Base-by-base conservation (phyloP, 2,329 filamentous ascomycete genomes). In the Clonostachys sp. region DNA sequence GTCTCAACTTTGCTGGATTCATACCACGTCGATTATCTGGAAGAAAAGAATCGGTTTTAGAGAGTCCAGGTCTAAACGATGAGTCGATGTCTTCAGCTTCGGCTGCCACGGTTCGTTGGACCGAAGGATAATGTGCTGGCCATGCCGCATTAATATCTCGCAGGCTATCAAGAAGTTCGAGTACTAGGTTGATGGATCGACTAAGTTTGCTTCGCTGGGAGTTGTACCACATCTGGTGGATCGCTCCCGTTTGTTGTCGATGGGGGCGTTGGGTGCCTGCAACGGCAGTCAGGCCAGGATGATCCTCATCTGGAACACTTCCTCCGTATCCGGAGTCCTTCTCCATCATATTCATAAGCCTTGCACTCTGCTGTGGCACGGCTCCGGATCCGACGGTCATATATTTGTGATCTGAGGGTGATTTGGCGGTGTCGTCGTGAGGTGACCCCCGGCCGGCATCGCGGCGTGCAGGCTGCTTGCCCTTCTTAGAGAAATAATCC, bases 191-290 rank as follows among this genome's bases (percentile, higher is more conserved):
- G 61, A 99, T 96, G 13, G 91, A 87, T 50, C 91, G 86, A 41
- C 83, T 89, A n/a, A 99, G 81, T 34, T 88, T 83, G 6, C 85
- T 88, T 50, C 91, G 84, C 64, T 97, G 96, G 59, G 90, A 83
- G 66, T 97, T 97, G 71, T 96, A 96, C 76, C 89, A 89, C 54
- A 97, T 79, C 70, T 97, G 94, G 61, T 95, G 87, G 44, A 96
- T 83, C 66, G 95, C 89, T 61, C 86, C 88, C 36, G 89, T 86
- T 55, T 92, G 82, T 41, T 68, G 66, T 12, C 60, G 61, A 53
- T 68, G 65, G 57, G 78, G 73, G 59, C 73, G 70, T 42, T 68
- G 65, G 57, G 78, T 73, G 59, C 73, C 70, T 42, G 72, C 70
- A 41, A 68, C 63, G 40, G 72, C 68, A 55, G 74, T 71, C 63